phyloP scores from a whole-genome alignment of 176 grass and related monocot species.

The Pharus latifolius region DNA sequence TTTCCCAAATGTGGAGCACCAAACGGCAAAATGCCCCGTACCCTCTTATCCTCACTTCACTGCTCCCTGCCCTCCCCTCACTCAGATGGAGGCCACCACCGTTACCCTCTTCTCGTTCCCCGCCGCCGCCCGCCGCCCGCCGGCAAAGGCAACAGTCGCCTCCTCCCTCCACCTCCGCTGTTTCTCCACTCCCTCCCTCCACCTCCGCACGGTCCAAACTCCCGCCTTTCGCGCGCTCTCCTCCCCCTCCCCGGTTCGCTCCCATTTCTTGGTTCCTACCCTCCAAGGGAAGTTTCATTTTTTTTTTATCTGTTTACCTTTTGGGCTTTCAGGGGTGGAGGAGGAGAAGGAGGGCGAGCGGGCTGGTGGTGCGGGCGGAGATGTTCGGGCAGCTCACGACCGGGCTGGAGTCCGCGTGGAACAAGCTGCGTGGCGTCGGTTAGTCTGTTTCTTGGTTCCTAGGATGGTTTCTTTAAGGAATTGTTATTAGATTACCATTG shows the following conservation, averaged over 20 bases:
- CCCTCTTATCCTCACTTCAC: no score
- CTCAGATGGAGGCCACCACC: constrained; percentile 10
- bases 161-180: not conserved
- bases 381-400: constrained; percentile 94
- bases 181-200: not conserved
- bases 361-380: constrained; percentile 68
- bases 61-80: not conserved
- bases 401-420: constrained; percentile 93
- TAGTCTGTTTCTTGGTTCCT: not conserved
- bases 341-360: constrained; percentile 10
- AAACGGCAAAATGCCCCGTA: no score
- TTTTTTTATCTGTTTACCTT: not conserved
- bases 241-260: not conserved
- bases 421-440: constrained; percentile 88
- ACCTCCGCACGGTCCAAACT: not conserved
- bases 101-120: not conserved
- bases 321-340: not conserved
- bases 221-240: not conserved
- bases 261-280: not conserved
- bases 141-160: not conserved
- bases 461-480: not conserved
- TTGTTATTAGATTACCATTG: no score
- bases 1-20: no score
- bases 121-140: not conserved
- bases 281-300: not conserved